Conservation (phyloP, 805 yeast species). For the Clavispora vitiphila region DNA sequence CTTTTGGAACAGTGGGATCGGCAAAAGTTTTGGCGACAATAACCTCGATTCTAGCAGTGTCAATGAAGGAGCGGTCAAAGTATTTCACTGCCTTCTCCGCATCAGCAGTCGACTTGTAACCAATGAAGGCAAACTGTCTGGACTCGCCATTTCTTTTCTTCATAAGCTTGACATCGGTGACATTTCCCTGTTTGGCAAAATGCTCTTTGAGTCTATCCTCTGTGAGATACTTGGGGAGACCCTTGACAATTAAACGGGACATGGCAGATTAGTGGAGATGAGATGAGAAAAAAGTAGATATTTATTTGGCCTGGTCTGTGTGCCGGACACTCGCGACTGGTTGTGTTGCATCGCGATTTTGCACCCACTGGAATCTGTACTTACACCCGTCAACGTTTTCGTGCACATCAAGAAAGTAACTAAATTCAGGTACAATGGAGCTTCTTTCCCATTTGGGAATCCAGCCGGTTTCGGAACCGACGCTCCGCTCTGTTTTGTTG, state of each 20-base stretch:
- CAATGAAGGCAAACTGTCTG: constrained; percentile 89
- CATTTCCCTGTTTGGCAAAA: constrained; percentile 56
- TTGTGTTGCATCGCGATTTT: neutral
- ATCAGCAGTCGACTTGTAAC: constrained; percentile 67
- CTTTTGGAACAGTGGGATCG: constrained; percentile 74
- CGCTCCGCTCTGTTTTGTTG: constrained; percentile 3
- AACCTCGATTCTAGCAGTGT: constrained; percentile 76
- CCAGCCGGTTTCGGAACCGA: constrained; percentile 13
- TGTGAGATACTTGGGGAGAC: constrained; percentile 71
- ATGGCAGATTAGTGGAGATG: constrained; percentile 22
- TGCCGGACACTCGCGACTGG: too few species aligned
- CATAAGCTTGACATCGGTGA: constrained; percentile 86
- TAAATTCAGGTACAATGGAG: too few species aligned
- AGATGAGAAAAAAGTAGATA: constrained; percentile 5
- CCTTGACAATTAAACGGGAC: constrained; percentile 91
- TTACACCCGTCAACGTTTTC: too few species aligned
- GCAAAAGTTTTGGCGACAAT: constrained; percentile 79
- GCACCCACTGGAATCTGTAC: neutral
- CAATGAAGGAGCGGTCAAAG: constrained; percentile 75
- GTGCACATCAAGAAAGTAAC: too few species aligned
- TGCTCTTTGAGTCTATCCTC: constrained; percentile 69
- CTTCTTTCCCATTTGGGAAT: constrained; percentile 30
- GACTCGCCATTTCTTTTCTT: constrained; percentile 79
- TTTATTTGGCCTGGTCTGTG: too few species aligned
- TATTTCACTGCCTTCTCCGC: constrained; percentile 75